Base-by-base conservation (phyloP, 139 green algal species). In the Chlamydomonas asymmetrica region DNA sequence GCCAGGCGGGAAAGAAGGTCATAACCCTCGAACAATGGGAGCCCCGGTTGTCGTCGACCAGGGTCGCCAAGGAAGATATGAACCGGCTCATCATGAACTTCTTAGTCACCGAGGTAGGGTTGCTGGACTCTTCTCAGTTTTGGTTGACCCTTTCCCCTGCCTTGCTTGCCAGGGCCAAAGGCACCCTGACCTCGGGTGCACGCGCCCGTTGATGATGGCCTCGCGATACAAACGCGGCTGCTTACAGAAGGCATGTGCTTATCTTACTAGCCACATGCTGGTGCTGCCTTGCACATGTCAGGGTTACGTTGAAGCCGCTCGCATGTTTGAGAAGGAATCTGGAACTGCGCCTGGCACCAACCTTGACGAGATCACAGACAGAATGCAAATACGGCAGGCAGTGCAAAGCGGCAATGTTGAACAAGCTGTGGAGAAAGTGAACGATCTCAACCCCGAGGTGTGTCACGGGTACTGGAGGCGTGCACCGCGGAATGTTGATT, bases 31-130 rank as follows among this genome's bases (percentile, higher is more conserved):
- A 74, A 48, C 49, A 34, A 54, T 98, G 94, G 94, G 87, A 97
- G 72, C 59, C 70, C 2, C 91, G 89, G 81, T 78, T 98, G n/a
- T 52, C 74, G 3, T 41, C 48, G 4, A 88, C 96, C 1, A 73
- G 80, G 13, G 63, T 99, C 0, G 69, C 79, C 16, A 97, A 96
- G 79, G 86, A 96, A 60, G 93, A 97, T 76, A 95, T 98, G 89
- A 98, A 99, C 77, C 70, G 71, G 22, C 82, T 99, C 2, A 81
- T 99, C 13, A 98, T 99, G 94, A 95, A 99, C 81, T 99, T 95
- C 57, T 73, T 99, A 0, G 89, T 98, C 2, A 98, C 96, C n/a
- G 95, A 98, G 92, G 93, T 95, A 80, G 4, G 73, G 41, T n/a
- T n/a, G n/a, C n/a, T n/a, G n/a, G n/a, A n/a, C n/a, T n/a, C n/a